Conservation (phyloP, 148 eudicot genomes). For the Salicornia ramosissima region DNA sequence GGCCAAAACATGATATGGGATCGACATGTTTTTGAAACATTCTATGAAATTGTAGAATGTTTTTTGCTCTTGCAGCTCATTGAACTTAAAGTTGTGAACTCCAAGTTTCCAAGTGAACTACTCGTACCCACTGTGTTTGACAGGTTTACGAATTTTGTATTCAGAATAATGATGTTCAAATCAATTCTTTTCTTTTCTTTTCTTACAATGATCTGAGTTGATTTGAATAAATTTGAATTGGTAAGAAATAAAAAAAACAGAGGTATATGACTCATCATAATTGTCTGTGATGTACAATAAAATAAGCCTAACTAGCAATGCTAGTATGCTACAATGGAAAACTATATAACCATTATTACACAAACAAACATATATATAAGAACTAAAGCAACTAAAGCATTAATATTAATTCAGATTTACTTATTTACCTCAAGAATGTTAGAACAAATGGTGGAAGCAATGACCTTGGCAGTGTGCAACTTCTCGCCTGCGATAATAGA, state of each 20-base stretch:
- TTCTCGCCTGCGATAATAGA: conserved; percentile 94
- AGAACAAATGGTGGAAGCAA: conserved; percentile 60
- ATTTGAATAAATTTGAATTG: background rate
- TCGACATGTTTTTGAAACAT: background rate
- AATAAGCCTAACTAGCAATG: conserved; percentile 12
- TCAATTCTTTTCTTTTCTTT: background rate
- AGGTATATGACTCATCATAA: background rate
- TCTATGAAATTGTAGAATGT: background rate
- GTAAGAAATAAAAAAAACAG: background rate
- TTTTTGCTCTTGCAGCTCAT: background rate
- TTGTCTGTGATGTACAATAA: conserved; percentile 6
- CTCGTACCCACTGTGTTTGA: conserved; percentile 10
- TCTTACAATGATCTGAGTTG: conserved; percentile 19
- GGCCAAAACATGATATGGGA: background rate
- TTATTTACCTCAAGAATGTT: conserved; percentile 86
- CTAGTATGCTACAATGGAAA: conserved; percentile 23
- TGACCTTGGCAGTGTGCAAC: conserved; percentile 76
- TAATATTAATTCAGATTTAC: conserved; percentile 27
- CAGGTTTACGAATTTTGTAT: conserved; percentile 12
- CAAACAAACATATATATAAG: too few species aligned
- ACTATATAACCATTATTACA: too few species aligned
- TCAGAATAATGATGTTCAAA: background rate
- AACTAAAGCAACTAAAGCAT: conserved; percentile 13
- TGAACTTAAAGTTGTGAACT: background rate
- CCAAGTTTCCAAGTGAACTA: background rate